phyloP scores from a whole-genome alignment of 2,329 filamentous ascomycete species.

The Bretziella fagacearum region DNA sequence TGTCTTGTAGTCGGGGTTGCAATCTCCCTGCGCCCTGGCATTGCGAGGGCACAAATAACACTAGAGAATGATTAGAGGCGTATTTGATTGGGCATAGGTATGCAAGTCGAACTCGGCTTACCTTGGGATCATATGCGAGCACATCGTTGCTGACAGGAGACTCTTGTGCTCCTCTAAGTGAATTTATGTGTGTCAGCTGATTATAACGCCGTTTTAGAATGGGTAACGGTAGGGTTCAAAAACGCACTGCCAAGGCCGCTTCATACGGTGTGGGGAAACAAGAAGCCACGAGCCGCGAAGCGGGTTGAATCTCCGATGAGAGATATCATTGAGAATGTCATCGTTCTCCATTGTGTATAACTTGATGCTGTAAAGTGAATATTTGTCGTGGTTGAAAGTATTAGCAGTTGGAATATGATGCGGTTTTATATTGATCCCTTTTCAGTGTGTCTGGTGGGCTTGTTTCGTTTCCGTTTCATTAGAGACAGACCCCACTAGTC shows the following conservation, averaged over 20 bases:
- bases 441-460: neutral
- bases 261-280: constrained; percentile 89
- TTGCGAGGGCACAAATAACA: constrained; percentile 95
- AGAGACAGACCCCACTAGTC: no score
- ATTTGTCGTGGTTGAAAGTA: neutral
- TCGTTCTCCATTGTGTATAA: constrained; percentile 45
- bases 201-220: neutral
- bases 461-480: neutral
- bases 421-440: neutral
- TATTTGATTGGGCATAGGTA: no score
- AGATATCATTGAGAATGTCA: constrained; percentile 81
- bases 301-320: constrained; percentile 85
- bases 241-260: constrained; percentile 91
- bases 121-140: constrained; percentile 65
- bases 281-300: constrained; percentile 81
- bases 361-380: neutral
- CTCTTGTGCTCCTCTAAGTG: constrained; percentile 57
- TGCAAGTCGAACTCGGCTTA: constrained; percentile 24
- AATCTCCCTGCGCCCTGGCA: constrained; percentile 67
- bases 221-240: neutral
- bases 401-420: neutral
- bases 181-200: neutral
- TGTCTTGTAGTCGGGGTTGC: constrained; percentile 69
- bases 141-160: constrained; percentile 48
- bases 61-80: constrained; percentile 27